phyloP scores from a whole-genome alignment of 345 rosid species.

The Eucalyptus erythrocorys region DNA sequence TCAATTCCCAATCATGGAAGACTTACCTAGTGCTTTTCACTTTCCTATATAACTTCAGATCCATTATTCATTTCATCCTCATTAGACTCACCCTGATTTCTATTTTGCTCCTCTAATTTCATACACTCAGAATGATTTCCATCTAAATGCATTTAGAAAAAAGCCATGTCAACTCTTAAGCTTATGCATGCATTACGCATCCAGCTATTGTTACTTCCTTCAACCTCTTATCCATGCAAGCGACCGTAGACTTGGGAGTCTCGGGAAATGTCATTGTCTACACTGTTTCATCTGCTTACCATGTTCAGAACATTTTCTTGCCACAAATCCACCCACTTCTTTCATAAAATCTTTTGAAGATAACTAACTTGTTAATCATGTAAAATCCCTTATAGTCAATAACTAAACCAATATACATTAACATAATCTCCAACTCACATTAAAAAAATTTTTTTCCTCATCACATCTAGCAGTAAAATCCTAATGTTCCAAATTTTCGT shows the following conservation, averaged over 20 bases:
- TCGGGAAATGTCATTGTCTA: neutral
- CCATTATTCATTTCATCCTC: neutral
- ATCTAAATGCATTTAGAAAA: neutral
- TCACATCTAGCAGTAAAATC: neutral
- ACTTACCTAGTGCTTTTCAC: neutral
- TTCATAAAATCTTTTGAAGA: neutral
- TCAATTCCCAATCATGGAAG: neutral
- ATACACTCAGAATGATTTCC: neutral
- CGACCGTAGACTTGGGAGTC: neutral
- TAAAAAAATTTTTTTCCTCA: neutral
- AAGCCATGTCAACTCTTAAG: neutral
- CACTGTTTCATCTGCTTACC: neutral
- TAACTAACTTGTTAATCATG: neutral
- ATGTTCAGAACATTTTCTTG: neutral
- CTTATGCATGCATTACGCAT: neutral
- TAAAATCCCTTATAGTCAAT: neutral
- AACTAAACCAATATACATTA: neutral
- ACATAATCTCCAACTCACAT: neutral
- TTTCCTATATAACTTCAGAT: neutral
- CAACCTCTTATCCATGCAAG: neutral
- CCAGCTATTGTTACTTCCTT: neutral
- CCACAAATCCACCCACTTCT: neutral
- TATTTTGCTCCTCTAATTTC: neutral
- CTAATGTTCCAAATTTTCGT: neutral
- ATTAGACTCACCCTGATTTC: neutral